These are phyloP conservation scores for Monosporozyma yasuniensis DNA, from an alignment of 805 yeast genomes.

Conservation along the genomic window DNA sequence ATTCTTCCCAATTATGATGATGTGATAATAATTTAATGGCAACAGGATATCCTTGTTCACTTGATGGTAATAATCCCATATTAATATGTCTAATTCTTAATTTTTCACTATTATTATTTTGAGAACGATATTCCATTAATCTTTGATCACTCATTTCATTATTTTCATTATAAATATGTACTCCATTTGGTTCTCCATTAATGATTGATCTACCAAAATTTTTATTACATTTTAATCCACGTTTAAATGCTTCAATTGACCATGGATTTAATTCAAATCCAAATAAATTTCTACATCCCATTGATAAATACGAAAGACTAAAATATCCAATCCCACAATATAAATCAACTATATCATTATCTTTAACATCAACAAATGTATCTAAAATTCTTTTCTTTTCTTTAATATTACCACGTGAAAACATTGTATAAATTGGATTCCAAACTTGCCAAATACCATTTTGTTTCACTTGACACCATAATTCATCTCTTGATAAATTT, in stretches of 20 bases:
- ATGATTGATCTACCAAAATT: slow-evolving; percentile 13
- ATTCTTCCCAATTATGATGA: slow-evolving; percentile 9
- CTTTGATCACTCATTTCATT: slow-evolving; percentile 46
- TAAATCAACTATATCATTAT: slow-evolving; percentile 50
- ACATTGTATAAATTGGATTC: slow-evolving; percentile 85
- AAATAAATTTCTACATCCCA: slow-evolving; percentile 43
- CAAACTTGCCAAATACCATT: slow-evolving; percentile 71
- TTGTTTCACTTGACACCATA: slow-evolving; percentile 67
- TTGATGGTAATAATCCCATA: slow-evolving; percentile 69
- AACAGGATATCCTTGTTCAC: slow-evolving; percentile 51
- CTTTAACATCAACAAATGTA: slow-evolving; percentile 30
- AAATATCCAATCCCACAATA: slow-evolving; percentile 87
- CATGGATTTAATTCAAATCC: slow-evolving; percentile 85
- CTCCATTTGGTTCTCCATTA: slow-evolving; percentile 12
- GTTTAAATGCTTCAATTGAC: slow-evolving; percentile 63
- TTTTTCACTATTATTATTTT: slow-evolving; percentile 19
- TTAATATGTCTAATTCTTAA: slow-evolving; percentile 47
- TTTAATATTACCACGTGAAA: slow-evolving; percentile 76
- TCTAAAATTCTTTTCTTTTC: slow-evolving; percentile 63
- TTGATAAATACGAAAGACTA: slow-evolving; percentile 53
- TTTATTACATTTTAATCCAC: slow-evolving; percentile 43
- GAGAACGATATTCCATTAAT: slow-evolving; percentile 20
- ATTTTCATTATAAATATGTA: slow-evolving; percentile 48
- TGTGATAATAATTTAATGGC: slow-evolving; percentile 25
- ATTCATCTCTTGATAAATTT: slow-evolving; percentile 21